Evolutionary conservation across 176 grass and related monocot species (phyloP).

Genomic region (Sorghum bicolor): DNA sequence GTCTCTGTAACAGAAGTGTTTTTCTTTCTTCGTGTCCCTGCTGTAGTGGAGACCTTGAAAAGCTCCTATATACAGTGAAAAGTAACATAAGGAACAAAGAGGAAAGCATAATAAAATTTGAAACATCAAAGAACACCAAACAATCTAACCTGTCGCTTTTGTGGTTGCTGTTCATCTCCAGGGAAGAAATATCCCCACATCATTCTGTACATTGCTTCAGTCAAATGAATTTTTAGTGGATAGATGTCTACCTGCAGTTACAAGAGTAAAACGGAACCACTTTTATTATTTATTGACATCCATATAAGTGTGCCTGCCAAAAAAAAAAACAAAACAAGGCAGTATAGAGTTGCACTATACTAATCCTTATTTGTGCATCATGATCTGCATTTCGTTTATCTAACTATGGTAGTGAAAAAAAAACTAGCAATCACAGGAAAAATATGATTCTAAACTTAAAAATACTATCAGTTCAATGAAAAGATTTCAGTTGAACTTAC

Average conservation of each 20-base stretch:
- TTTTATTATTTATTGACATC: slow-evolving; percentile 38
- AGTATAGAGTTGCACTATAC: background rate
- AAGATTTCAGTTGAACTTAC: slow-evolving; percentile 41
- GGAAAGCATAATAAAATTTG: slow-evolving; percentile 7
- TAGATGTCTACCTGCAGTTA: slow-evolving; percentile 92
- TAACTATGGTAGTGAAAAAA: slow-evolving; percentile 7
- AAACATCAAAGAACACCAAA: slow-evolving; percentile 14
- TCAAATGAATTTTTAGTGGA: slow-evolving; percentile 96
- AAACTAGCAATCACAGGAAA: slow-evolving; percentile 22
- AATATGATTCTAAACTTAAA: background rate
- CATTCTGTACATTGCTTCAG: slow-evolving; percentile 95
- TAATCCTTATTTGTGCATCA: slow-evolving; percentile 19
- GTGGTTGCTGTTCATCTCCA: slow-evolving; percentile 85
- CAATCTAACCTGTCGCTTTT: slow-evolving; percentile 79
- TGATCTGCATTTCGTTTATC: background rate
- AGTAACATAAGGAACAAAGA: slow-evolving; percentile 12
- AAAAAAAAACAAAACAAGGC: slow-evolving; percentile 4
- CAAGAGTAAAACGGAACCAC: slow-evolving; percentile 19
- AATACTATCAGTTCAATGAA: slow-evolving; percentile 12
- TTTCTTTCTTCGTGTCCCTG: slow-evolving; percentile 81
- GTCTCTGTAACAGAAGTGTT: slow-evolving; percentile 52
- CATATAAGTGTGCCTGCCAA: background rate
- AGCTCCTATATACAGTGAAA: slow-evolving; percentile 62
- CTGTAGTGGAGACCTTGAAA: slow-evolving; percentile 96
- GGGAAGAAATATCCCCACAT: slow-evolving; percentile 98